These are phyloP conservation scores for Hypoxylon sp. DNA, from an alignment of 2,329 filamentous ascomycete species.

Conservation along the genomic window DNA sequence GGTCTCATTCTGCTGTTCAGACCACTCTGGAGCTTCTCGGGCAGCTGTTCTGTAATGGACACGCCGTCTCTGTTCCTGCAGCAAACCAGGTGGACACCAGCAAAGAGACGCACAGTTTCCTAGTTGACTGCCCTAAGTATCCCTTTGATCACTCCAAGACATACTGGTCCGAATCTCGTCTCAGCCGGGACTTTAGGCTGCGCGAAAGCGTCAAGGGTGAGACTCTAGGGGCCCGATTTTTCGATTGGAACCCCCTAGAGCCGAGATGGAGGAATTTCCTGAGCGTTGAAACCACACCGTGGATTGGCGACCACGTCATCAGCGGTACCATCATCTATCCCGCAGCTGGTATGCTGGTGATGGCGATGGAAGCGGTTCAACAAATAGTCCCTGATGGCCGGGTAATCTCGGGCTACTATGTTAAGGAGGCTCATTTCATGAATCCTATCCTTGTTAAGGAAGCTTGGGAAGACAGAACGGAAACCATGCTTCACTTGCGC, in stretches of 20 bases:
- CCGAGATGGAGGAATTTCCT: conserved; percentile 63
- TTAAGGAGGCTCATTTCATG: conserved; percentile 54
- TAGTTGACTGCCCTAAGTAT: conserved; percentile 59
- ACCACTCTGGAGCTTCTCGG: conserved; percentile 49
- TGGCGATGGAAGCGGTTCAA: conserved; percentile 58
- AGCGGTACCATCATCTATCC: conserved; percentile 54
- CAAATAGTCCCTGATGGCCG: conserved; percentile 45
- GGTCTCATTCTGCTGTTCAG: conserved; percentile 41
- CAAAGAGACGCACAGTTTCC: conserved; percentile 34
- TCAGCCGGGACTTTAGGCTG: conserved; percentile 53
- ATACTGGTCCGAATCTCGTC: conserved; percentile 58
- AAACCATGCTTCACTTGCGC: conserved; percentile 53
- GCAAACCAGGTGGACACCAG: conserved; percentile 43
- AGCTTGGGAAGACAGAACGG: conserved; percentile 51
- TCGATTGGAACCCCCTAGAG: conserved; percentile 46
- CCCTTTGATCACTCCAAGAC: conserved; percentile 58
- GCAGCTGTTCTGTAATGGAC: conserved; percentile 47
- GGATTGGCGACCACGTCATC: conserved; percentile 63
- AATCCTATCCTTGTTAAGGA: conserved; percentile 53
- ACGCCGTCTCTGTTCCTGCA: conserved; percentile 45
- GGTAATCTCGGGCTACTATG: conserved; percentile 47
- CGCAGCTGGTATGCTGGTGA: conserved; percentile 56
- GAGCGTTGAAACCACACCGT: conserved; percentile 58
- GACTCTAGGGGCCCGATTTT: conserved; percentile 53
- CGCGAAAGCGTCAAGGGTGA: conserved; percentile 50